Evolutionary conservation across 768 basidiomycete species (phyloP).

Genomic region (Russula dissimulans): DNA sequence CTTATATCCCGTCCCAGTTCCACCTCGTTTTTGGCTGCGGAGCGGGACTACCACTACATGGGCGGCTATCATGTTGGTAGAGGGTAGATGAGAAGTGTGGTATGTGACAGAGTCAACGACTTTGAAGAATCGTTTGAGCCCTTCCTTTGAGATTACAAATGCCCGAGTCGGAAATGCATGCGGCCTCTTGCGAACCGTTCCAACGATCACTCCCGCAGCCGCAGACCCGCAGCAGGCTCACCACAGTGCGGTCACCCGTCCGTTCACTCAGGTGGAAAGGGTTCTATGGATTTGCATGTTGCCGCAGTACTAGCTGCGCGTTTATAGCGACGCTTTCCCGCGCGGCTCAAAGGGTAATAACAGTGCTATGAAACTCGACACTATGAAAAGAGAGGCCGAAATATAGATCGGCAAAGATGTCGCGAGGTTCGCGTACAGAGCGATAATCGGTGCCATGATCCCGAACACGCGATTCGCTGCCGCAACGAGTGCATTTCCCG

Average conservation of each 20-base stretch:
- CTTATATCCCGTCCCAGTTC: neutral
- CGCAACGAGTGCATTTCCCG: conserved; percentile 46
- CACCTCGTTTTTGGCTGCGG: neutral
- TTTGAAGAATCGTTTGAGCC: too few relatives aligned
- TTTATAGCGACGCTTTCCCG: conserved; percentile 42
- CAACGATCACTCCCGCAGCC: too few relatives aligned
- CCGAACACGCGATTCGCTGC: conserved; percentile 49
- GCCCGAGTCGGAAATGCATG: too few relatives aligned
- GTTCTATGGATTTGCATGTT: too few relatives aligned
- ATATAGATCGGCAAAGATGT: conserved; percentile 48
- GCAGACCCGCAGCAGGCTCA: too few relatives aligned
- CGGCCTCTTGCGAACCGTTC: too few relatives aligned
- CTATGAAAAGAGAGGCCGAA: conserved; percentile 43
- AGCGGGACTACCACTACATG: neutral
- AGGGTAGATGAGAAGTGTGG: too few relatives aligned
- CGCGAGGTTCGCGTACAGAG: conserved; percentile 38
- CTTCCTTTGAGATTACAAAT: too few relatives aligned
- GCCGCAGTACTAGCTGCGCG: neutral
- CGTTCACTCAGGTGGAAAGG: too few relatives aligned
- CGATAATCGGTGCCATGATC: conserved; percentile 47
- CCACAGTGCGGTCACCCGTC: too few relatives aligned
- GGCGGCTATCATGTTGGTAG: too few relatives aligned
- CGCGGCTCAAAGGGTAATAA: conserved; percentile 48
- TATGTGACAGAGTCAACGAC: too few relatives aligned
- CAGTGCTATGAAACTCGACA: conserved; percentile 39